Percentiles rank a stretch among this genome's conserved stretches.
phyloP scores from a whole-genome alignment of 2,329 filamentous ascomycete genomes.

The Calonectria crousiana region DNA sequence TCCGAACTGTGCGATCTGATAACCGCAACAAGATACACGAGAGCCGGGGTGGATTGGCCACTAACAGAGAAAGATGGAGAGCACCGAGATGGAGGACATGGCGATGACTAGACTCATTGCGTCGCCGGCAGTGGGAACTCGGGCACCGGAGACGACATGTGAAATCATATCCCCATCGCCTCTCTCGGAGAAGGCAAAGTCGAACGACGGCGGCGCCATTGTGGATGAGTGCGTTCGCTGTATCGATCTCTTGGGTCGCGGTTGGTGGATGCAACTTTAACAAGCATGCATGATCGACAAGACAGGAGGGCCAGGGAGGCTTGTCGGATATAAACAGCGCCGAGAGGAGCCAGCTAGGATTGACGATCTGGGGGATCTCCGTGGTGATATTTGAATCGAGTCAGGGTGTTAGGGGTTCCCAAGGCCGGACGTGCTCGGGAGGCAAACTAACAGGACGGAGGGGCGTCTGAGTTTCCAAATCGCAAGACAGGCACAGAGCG shows the following conservation, averaged over 20 bases:
- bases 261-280: not conserved
- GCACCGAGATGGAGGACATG: constrained; percentile 49
- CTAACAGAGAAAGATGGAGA: constrained; percentile 54
- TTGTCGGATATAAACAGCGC: not conserved
- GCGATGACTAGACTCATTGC: constrained; percentile 51
- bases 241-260: not conserved
- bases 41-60: not conserved
- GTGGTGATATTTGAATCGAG: not conserved
- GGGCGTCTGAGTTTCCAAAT: not conserved
- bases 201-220: not conserved
- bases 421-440: not conserved
- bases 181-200: not conserved
- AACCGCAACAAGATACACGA: not conserved
- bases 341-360: not conserved
- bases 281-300: not conserved
- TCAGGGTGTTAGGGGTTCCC: not conserved
- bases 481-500: not conserved
- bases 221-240: not conserved
- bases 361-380: not conserved
- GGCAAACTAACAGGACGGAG: not conserved
- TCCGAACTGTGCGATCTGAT: not conserved
- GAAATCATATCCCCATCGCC: not conserved
- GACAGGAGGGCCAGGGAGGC: not conserved
- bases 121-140: constrained; percentile 50
- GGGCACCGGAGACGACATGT: constrained; percentile 13